These are phyloP conservation scores for Fusarium oxysporum DNA, from an alignment of 2,329 filamentous ascomycete genomes.

Conservation along the genomic window DNA sequence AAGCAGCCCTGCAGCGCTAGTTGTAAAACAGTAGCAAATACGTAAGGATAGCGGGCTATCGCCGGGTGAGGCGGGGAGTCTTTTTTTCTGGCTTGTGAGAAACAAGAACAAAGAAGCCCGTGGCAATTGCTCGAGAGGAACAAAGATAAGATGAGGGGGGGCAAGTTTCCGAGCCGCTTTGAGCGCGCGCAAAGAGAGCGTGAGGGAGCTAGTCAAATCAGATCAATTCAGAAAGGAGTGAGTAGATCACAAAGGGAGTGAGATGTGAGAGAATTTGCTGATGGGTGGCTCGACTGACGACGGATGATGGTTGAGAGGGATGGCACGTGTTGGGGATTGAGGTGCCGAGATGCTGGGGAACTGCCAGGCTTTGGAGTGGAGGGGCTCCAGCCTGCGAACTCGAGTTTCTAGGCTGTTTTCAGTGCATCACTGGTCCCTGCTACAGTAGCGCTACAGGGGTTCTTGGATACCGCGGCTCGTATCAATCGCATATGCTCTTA, in stretches of 20 bases:
- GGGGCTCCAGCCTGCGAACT: not conserved
- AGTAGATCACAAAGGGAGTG: constrained; percentile 21
- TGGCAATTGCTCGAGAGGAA: constrained; percentile 1
- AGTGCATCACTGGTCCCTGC: constrained; percentile 4
- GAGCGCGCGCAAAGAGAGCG: constrained; percentile 21
- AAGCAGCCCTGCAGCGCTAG: constrained; percentile 35
- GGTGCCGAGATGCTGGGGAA: constrained; percentile 42
- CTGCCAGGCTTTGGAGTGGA: constrained; percentile 6
- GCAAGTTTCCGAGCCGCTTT: constrained; percentile 1
- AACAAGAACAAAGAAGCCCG: not conserved
- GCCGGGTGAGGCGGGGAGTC: constrained; percentile 12
- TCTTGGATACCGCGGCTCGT: constrained; percentile 32
- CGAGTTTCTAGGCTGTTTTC: constrained; percentile 7
- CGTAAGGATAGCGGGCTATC: constrained; percentile 23
- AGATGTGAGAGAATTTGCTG: constrained; percentile 33
- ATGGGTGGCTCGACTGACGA: constrained; percentile 37
- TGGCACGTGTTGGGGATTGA: constrained; percentile 46
- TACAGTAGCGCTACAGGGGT: constrained; percentile 17
- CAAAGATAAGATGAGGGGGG: constrained; percentile 8
- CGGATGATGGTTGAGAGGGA: constrained; percentile 46
- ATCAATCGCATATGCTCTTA: not conserved
- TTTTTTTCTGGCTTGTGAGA: not conserved
- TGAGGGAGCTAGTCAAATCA: constrained; percentile 9
- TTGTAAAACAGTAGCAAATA: constrained; percentile 14
- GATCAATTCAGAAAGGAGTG: not conserved